Base-by-base conservation (phyloP, 148 eudicot genomes). In the Rhododendron ferrugineum region DNA sequence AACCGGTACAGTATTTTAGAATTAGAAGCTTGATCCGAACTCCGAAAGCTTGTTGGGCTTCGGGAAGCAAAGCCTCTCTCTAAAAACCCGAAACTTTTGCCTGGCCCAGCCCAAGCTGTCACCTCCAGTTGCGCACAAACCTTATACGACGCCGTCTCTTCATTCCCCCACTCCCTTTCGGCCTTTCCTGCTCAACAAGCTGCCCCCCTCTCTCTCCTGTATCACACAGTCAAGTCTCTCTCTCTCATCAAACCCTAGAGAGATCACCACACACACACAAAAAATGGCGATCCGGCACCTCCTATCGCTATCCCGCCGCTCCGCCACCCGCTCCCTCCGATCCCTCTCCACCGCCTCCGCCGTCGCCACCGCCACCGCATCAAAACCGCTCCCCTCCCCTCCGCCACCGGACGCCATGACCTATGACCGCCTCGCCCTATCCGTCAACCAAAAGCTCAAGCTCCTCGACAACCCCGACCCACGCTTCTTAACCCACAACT, bases 391-490 rank as follows among this genome's bases (percentile, higher is more conserved):
- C 1, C 92, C 91, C 1, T 87, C 92, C 1, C 91, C 97, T 5
- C 95, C 91, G 6, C 91, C 92, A 0, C 92, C 95, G 2, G 82
- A 83, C 62, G 88, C 89, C 85, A 93, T 91, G 96, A 72, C 89
- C 89, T 95, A 96, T 90, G 99, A 96, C 83, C 93, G 92, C 58
- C 89, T 93, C 66, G 94, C 97, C 18, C 94, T 92, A 84, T 11
- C 84, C 80, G 90, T 95, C 26, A 95, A 94, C 82, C 79, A 89
- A 2, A 93, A 92, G 84, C 89, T 96, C 78, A 78, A 83, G 6
- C 86, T 42, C 5, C 94, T 96, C 40, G 87, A 88, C 22, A 83
- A 85, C 34, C 95, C 97, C 1, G 93, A 96, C 88, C 88, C 88
- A 0, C 87, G 93, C 5, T 96, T 95, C 90, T 91, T 94, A 37